Percentiles rank a stretch among this genome's conserved stretches.
phyloP scores from a whole-genome alignment of 805 yeast genomes.

The Lachancea sp. region DNA sequence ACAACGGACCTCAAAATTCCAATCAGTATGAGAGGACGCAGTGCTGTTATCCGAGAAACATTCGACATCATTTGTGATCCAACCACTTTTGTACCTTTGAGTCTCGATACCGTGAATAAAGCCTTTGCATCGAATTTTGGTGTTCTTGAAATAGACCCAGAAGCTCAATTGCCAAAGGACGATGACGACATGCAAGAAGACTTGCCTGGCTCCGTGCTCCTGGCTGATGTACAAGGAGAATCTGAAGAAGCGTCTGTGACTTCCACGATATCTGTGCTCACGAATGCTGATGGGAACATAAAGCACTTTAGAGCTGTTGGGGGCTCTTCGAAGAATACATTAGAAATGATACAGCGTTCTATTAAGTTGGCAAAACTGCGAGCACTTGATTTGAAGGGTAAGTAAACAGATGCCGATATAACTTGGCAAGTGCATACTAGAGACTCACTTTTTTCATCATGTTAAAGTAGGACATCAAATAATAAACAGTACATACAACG shows the following conservation, averaged over 20 bases:
- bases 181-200: constrained; percentile 33
- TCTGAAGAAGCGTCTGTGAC: constrained; percentile 63
- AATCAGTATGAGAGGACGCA: constrained; percentile 45
- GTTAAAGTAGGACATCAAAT: constrained; percentile 4
- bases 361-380: constrained; percentile 44
- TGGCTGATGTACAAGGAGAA: constrained; percentile 79
- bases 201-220: constrained; percentile 34
- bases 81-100: constrained; percentile 33
- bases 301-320: constrained; percentile 45
- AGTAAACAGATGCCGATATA: not conserved
- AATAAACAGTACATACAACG: not conserved
- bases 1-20: constrained; percentile 47
- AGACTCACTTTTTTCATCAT: not conserved
- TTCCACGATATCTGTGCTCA: constrained; percentile 44
- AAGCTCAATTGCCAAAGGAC: constrained; percentile 23
- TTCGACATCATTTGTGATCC: constrained; percentile 55
- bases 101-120: constrained; percentile 33
- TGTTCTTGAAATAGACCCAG: constrained; percentile 40
- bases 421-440: not conserved
- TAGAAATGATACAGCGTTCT: constrained; percentile 42
- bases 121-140: constrained; percentile 54
- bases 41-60: constrained; percentile 42
- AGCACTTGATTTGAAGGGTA: constrained; percentile 32
- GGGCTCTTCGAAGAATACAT: constrained; percentile 41
- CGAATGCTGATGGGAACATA: constrained; percentile 28